A percentile compares a stretch with the other conserved stretches of the same genome.
Conservation (phyloP, 352 stramenopile species). For the Phytopythium sindhum region DNA sequence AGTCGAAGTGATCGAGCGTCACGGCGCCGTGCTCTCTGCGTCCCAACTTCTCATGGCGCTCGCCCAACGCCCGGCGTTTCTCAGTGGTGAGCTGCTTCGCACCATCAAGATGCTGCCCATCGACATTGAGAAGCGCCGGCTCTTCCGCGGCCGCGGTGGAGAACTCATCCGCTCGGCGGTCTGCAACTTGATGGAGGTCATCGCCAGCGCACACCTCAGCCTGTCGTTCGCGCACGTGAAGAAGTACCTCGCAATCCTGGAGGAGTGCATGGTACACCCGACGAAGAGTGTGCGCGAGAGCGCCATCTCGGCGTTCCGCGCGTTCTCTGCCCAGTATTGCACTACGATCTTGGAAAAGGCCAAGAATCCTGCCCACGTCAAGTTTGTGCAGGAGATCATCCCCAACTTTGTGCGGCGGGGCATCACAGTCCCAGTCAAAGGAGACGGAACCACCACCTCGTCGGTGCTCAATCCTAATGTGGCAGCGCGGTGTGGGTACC, state of each 20-base stretch:
- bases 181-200: conserved; percentile 94
- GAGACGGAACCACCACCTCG: neutral
- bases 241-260: conserved; percentile 70
- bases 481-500: conserved; percentile 85
- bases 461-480: conserved; percentile 77
- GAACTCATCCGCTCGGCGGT: conserved; percentile 94
- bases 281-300: conserved; percentile 89
- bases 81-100: conserved; percentile 70
- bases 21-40: conserved; percentile 92
- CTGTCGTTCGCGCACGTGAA: conserved; percentile 67
- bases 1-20: conserved; percentile 89
- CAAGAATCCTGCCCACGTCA: conserved; percentile 26
- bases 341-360: conserved; percentile 58
- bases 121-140: conserved; percentile 91
- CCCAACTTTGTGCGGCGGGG: conserved; percentile 56
- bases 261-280: conserved; percentile 94
- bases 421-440: conserved; percentile 31
- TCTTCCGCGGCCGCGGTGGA: conserved; percentile 95
- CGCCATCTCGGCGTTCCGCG: conserved; percentile 84
- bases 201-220: conserved; percentile 50
- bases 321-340: conserved; percentile 89
- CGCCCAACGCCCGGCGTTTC: conserved; percentile 42
- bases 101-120: conserved; percentile 70
- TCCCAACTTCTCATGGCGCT: conserved; percentile 76
- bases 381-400: conserved; percentile 49